phyloP scores from a whole-genome alignment of 2,329 filamentous ascomycete genomes.

The Dothideomycetidae sp. region DNA sequence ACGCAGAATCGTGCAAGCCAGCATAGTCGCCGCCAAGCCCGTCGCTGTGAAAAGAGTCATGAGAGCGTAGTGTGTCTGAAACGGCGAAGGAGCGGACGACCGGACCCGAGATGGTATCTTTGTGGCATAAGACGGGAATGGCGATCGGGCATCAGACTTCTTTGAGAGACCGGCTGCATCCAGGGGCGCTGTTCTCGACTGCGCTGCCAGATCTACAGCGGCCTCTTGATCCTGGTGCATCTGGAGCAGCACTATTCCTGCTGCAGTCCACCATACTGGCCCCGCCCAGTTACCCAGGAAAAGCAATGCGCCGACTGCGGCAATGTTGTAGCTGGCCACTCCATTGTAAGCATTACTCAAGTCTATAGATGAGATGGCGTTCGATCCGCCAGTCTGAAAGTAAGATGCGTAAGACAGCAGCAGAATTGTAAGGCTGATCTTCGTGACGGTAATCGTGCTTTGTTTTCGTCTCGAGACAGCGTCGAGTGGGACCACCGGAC shows the following conservation, averaged over 20 bases:
- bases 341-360: conserved; percentile 93
- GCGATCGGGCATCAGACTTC: conserved; percentile 3
- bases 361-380: conserved; percentile 91
- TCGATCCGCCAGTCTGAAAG: conserved; percentile 81
- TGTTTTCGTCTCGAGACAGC: background rate
- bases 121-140: too few relatives aligned
- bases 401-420: conserved; percentile 72
- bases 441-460: conserved; percentile 8
- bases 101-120: background rate
- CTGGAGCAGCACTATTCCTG: conserved; percentile 39
- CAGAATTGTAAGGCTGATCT: conserved; percentile 55
- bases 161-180: conserved; percentile 12
- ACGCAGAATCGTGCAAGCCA: conserved; percentile 66
- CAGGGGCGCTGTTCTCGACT: conserved; percentile 12
- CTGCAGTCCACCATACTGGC: conserved; percentile 72
- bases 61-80: conserved; percentile 23
- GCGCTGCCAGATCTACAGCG: too few relatives aligned
- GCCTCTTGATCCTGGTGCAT: background rate
- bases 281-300: conserved; percentile 88
- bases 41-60: conserved; percentile 57
- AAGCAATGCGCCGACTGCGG: conserved; percentile 68
- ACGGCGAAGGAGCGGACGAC: background rate
- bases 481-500: background rate
- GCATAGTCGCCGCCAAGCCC: conserved; percentile 64
- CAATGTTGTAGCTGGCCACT: conserved; percentile 62